These are phyloP conservation scores for Leptographium lundbergii DNA, from an alignment of 2,329 filamentous ascomycete genomes.

Conservation along the genomic window DNA sequence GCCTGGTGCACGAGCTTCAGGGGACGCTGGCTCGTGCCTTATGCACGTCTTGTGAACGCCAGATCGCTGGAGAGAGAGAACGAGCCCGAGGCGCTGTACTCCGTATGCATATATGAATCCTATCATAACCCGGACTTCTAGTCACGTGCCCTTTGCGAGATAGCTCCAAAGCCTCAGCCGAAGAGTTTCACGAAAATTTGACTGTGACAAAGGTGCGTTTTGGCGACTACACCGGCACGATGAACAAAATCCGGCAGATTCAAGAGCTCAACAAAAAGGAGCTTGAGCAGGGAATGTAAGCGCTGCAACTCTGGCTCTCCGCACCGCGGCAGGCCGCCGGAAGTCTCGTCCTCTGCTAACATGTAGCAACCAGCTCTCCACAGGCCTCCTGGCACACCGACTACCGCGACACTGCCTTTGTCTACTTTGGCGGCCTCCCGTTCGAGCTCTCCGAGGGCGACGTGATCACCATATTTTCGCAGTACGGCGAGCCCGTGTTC, in stretches of 20 bases:
- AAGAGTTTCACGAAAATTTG: background rate
- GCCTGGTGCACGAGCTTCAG: too few relatives aligned
- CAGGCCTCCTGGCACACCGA: conserved; percentile 94
- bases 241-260: conserved; percentile 92
- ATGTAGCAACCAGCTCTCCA: conserved; percentile 43
- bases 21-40: too few relatives aligned
- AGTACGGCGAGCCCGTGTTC: conserved; percentile 90
- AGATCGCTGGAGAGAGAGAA: too few relatives aligned
- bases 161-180: background rate
- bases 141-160: background rate
- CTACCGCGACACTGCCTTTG: conserved; percentile 87
- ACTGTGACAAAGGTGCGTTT: background rate
- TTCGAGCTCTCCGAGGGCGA: conserved; percentile 93
- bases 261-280: conserved; percentile 89
- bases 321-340: background rate
- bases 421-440: conserved; percentile 90
- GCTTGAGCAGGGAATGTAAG: conserved; percentile 74
- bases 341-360: background rate
- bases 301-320: conserved; percentile 11
- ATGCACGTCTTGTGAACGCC: too few relatives aligned
- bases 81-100: too few relatives aligned
- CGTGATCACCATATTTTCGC: conserved; percentile 90
- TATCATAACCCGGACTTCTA: background rate
- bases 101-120: background rate
- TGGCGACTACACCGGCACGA: conserved; percentile 26